Conservation (phyloP, 768 basidiomycete species). For the Suillus decipiens region DNA sequence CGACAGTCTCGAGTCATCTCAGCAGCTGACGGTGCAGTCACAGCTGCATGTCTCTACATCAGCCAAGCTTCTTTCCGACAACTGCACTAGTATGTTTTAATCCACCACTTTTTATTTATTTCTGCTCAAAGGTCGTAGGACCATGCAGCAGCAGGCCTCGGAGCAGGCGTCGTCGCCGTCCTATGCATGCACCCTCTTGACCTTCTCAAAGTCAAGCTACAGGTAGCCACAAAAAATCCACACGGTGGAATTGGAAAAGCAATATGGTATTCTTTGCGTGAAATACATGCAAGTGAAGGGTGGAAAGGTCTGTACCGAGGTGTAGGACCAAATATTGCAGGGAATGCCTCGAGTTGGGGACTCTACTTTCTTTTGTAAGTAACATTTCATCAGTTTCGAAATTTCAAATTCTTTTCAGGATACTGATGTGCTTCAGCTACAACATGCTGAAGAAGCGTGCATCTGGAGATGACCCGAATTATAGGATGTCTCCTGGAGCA, state of each 20-base stretch:
- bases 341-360: constrained; percentile 97
- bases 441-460: constrained; percentile 89
- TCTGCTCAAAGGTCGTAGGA: constrained; percentile 53
- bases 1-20: not conserved
- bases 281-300: constrained; percentile 75
- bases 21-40: constrained; percentile 7
- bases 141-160: constrained; percentile 92
- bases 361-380: constrained; percentile 97
- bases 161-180: constrained; percentile 90
- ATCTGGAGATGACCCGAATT: constrained; percentile 62
- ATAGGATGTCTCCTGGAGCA: constrained; percentile 69
- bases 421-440: constrained; percentile 56
- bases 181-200: constrained; percentile 98
- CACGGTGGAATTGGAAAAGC: constrained; percentile 64
- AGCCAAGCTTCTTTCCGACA: constrained; percentile 45
- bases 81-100: constrained; percentile 31
- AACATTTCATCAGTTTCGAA: constrained; percentile 8
- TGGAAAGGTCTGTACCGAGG: constrained; percentile 90
- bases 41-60: constrained; percentile 31
- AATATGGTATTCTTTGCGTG: constrained; percentile 74
- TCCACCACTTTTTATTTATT: not conserved
- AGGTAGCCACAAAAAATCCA: constrained; percentile 66
- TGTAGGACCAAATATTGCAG: constrained; percentile 86
- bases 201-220: constrained; percentile 57
- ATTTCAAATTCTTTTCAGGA: constrained; percentile 6